phyloP scores from a whole-genome alignment of 1,284 basidiomycete species.

The Malassezia vespertilionis region DNA sequence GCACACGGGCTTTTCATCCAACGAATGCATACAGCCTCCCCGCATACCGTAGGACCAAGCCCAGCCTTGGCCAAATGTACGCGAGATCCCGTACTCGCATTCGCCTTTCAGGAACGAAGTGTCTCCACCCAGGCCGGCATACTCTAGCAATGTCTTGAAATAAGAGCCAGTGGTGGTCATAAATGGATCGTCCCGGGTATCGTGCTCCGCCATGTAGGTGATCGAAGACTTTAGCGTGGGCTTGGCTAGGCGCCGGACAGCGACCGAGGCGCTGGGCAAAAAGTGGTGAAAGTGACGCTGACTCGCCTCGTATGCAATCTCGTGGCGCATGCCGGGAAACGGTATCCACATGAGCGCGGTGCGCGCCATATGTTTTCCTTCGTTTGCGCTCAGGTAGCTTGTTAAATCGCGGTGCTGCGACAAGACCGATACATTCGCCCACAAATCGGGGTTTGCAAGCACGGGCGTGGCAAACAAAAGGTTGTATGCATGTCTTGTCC shows the following conservation, averaged over 20 bases:
- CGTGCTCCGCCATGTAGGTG: slow-evolving; percentile 64
- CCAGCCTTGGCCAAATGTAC: slow-evolving; percentile 17
- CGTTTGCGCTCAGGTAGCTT: slow-evolving; percentile 60
- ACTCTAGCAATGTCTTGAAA: slow-evolving; percentile 22
- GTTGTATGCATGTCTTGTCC: slow-evolving; percentile 67
- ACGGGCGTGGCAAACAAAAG: slow-evolving; percentile 39
- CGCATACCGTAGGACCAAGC: slow-evolving; percentile 16
- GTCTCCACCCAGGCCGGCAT: slow-evolving; percentile 38
- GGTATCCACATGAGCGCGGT: slow-evolving; percentile 56
- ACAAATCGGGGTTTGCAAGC: slow-evolving; percentile 54
- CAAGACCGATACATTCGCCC: slow-evolving; percentile 57
- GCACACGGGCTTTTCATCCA: slow-evolving; percentile 48
- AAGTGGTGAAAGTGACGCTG: slow-evolving; percentile 27
- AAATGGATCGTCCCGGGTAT: slow-evolving; percentile 66
- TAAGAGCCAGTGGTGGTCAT: slow-evolving; percentile 50
- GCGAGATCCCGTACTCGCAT: slow-evolving; percentile 16
- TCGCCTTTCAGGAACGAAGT: slow-evolving; percentile 32
- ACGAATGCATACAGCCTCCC: slow-evolving; percentile 23
- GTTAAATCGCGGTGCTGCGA: slow-evolving; percentile 61
- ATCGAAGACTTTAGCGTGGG: slow-evolving; percentile 71
- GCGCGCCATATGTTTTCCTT: slow-evolving; percentile 59
- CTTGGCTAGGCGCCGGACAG: slow-evolving; percentile 65
- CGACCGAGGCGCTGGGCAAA: slow-evolving; percentile 27
- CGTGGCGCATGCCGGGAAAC: slow-evolving; percentile 21
- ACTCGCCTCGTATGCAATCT: slow-evolving; percentile 36